phyloP scores from a whole-genome alignment of 2,329 filamentous ascomycete genomes.

The Hypoxylon sp. region DNA sequence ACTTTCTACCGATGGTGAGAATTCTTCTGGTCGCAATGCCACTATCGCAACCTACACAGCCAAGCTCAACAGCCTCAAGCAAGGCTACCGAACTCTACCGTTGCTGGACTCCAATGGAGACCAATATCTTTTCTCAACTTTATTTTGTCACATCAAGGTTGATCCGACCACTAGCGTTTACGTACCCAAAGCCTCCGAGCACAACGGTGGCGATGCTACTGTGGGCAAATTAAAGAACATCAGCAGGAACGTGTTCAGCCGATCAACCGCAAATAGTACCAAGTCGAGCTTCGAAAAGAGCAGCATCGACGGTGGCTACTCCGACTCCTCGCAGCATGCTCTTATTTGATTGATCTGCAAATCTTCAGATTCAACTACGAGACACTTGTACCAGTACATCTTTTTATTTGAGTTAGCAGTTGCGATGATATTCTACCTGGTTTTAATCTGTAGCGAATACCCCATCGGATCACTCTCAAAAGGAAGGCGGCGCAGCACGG shows the following conservation, averaged over 20 bases:
- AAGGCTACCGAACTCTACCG: slow-evolving; percentile 93
- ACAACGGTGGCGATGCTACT: slow-evolving; percentile 56
- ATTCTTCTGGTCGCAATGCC: slow-evolving; percentile 72
- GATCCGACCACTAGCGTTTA: slow-evolving; percentile 70
- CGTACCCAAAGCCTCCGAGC: slow-evolving; percentile 62
- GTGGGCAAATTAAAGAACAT: slow-evolving; percentile 70
- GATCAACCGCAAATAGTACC: slow-evolving; percentile 65
- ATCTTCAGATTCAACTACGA: slow-evolving; percentile 38
- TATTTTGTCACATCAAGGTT: slow-evolving; percentile 90
- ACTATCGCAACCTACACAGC: slow-evolving; percentile 91
- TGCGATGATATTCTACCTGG: slow-evolving; percentile 44
- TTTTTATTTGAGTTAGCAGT: slow-evolving; percentile 38
- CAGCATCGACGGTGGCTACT: slow-evolving; percentile 60
- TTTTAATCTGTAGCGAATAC: slow-evolving; percentile 51
- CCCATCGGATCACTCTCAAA: slow-evolving; percentile 48
- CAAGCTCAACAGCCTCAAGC: slow-evolving; percentile 89
- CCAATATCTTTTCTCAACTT: slow-evolving; percentile 92
- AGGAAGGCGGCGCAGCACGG: slow-evolving; percentile 47
- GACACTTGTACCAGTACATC: slow-evolving; percentile 48
- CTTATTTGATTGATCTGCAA: slow-evolving; percentile 42
- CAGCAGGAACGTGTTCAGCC: slow-evolving; percentile 71
- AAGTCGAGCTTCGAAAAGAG: slow-evolving; percentile 66
- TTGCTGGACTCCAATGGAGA: slow-evolving; percentile 91
- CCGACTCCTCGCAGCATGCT: slow-evolving; percentile 45
- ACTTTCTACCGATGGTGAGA: slow-evolving; percentile 83